Conservation (phyloP, 2,329 filamentous ascomycete genomes). For the Diaporthe capsici region DNA sequence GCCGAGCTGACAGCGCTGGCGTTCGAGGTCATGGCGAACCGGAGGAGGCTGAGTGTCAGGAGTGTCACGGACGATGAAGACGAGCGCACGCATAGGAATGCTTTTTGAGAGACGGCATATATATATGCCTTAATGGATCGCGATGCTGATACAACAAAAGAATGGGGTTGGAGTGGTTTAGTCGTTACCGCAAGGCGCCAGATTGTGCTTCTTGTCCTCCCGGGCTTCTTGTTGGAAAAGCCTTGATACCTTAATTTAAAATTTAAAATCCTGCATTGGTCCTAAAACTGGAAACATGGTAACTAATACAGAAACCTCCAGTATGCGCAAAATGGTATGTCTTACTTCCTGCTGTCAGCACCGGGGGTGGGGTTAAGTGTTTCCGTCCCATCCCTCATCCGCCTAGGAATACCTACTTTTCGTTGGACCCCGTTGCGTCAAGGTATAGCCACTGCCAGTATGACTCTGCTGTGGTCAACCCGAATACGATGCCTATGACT, state of each 20-base stretch:
- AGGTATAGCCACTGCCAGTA: not conserved
- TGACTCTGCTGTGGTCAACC: not conserved
- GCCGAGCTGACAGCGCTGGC: constrained; percentile 38
- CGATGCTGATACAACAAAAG: not conserved
- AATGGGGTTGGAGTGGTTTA: not conserved
- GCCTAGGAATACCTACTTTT: not conserved
- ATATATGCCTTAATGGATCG: not conserved
- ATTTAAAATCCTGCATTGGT: not conserved
- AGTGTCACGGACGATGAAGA: constrained; percentile 34
- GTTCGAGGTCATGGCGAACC: constrained; percentile 37
- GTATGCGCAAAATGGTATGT: not conserved
- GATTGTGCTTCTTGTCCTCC: constrained; percentile 9
- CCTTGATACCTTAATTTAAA: not conserved
- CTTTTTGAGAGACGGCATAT: not conserved
- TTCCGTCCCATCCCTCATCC: not conserved
- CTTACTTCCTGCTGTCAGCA: not conserved
- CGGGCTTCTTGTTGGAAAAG: not conserved
- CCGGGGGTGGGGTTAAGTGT: not conserved
- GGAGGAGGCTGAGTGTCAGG: constrained; percentile 30
- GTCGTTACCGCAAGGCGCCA: constrained; percentile 1
- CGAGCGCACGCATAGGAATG: not conserved
- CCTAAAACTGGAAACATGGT: too few species aligned
- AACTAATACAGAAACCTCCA: too few species aligned
- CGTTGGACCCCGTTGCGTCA: not conserved
- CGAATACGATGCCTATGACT: too few species aligned